Evolutionary conservation across 495 filamentous ascomycete genomes (phyloP).

Genomic region (Choiromyces venosus): DNA sequence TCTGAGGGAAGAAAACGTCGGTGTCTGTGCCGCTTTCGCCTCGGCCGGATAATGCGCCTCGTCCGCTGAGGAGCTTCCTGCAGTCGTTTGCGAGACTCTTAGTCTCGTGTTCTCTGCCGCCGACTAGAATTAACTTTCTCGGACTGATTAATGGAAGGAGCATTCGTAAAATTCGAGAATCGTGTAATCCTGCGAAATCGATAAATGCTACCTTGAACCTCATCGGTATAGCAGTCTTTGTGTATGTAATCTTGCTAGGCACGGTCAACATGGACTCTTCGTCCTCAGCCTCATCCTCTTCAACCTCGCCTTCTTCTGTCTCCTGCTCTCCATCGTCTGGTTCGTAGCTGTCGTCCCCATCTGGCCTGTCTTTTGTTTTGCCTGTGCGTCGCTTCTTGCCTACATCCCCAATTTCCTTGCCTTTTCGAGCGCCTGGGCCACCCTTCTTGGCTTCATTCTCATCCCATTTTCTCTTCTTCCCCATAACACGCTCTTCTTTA

Average conservation of each 20-base stretch:
- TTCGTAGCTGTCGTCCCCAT: conserved; percentile 43
- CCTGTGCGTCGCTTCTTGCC: conserved; percentile 28
- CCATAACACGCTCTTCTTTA: conserved; percentile 55
- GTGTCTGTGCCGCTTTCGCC: conserved; percentile 44
- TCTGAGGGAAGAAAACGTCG: conserved; percentile 71
- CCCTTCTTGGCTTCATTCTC: conserved; percentile 47
- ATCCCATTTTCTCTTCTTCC: conserved; percentile 92
- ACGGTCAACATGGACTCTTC: conserved; percentile 54
- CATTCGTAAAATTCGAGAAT: conserved; percentile 87
- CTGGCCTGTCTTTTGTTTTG: conserved; percentile 48
- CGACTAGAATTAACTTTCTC: conserved; percentile 83
- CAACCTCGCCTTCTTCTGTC: conserved; percentile 49
- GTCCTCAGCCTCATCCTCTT: conserved; percentile 49
- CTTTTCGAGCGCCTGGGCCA: conserved; percentile 31
- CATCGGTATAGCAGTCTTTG: conserved; percentile 56
- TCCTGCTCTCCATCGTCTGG: conserved; percentile 46
- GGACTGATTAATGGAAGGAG: conserved; percentile 90
- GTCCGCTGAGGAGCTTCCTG: conserved; percentile 61
- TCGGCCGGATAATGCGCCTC: conserved; percentile 35
- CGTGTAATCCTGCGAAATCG: conserved; percentile 87
- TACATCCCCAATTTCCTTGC: conserved; percentile 30
- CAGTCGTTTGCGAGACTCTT: conserved; percentile 70
- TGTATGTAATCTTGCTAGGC: conserved; percentile 67
- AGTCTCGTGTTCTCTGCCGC: conserved; percentile 73
- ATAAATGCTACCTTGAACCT: conserved; percentile 74